Evolutionary conservation across 495 filamentous ascomycete species (phyloP).

Genomic region (Pyrenula massariospora): DNA sequence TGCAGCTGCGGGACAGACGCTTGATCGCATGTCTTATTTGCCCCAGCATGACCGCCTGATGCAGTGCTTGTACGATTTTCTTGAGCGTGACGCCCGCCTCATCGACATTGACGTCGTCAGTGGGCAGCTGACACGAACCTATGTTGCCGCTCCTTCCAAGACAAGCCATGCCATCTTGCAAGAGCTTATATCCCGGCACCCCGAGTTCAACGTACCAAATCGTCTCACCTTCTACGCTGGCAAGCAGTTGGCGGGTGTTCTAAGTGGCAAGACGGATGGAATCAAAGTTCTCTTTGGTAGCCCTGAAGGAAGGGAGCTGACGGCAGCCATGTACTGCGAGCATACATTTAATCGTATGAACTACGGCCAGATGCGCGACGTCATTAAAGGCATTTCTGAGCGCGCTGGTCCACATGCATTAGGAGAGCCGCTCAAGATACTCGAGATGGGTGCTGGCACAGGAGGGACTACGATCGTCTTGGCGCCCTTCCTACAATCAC

Average conservation of each 20-base stretch:
- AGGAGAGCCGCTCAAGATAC: conserved; percentile 15
- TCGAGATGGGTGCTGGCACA: conserved; percentile 34
- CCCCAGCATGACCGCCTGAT: conserved; percentile 21
- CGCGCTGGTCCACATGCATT: too few relatives aligned
- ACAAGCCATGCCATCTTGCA: conserved; percentile 21
- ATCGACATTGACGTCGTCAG: conserved; percentile 22
- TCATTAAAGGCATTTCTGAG: conserved; percentile 21
- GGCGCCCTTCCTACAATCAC: conserved; percentile 10
- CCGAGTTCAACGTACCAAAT: conserved; percentile 24
- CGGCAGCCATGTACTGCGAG: conserved; percentile 32
- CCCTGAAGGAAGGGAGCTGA: conserved; percentile 29
- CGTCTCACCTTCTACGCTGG: conserved; percentile 33
- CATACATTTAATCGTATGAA: conserved; percentile 24
- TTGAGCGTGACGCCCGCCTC: conserved; percentile 28
- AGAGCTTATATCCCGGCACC: conserved; percentile 21
- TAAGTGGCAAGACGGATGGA: conserved; percentile 25
- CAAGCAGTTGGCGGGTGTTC: conserved; percentile 23
- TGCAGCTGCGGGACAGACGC: conserved; percentile 18
- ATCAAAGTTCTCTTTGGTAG: conserved; percentile 34
- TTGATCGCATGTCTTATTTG: conserved; percentile 19
- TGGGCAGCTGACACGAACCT: conserved; percentile 24
- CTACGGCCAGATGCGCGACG: conserved; percentile 31
- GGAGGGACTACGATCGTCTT: conserved; percentile 26
- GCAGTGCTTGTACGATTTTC: conserved; percentile 25
- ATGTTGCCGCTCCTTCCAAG: conserved; percentile 16